A percentile compares a stretch with the other conserved stretches of the same genome.
These are phyloP conservation scores for Kentomonas sorsogonicus DNA, from an alignment of 208 protist genomes.

Conservation along the genomic window DNA sequence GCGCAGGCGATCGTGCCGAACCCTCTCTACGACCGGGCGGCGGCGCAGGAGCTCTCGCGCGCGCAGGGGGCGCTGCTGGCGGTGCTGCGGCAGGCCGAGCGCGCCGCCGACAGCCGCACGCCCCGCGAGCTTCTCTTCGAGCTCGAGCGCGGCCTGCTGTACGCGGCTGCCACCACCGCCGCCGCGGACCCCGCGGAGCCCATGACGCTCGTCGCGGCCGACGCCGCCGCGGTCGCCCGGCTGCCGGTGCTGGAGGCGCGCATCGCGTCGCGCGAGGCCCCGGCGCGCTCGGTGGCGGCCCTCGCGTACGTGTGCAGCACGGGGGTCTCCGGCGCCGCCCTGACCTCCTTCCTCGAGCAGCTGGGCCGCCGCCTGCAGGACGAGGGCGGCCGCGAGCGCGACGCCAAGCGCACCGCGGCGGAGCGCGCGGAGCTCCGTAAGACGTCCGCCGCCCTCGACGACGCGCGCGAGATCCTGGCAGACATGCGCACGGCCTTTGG, in stretches of 20 bases:
- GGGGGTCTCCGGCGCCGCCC: conserved; percentile 26
- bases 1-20: conserved; percentile 38
- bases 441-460: conserved; percentile 39
- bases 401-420: conserved; percentile 22
- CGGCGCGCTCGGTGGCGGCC: conserved; percentile 19
- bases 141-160: conserved; percentile 37
- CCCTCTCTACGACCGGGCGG: conserved; percentile 28
- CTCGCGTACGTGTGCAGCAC: conserved; percentile 45
- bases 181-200: conserved; percentile 15
- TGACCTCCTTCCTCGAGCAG: conserved; percentile 19
- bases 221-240: conserved; percentile 12
- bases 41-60: conserved; percentile 30
- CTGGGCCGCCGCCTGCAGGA: conserved; percentile 31
- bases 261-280: conserved; percentile 34
- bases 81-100: conserved; percentile 26
- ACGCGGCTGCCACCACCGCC: conserved; percentile 32
- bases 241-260: conserved; percentile 33
- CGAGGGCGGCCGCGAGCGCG: conserved; percentile 13
- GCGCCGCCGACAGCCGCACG: conserved; percentile 18
- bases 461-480: conserved; percentile 29
- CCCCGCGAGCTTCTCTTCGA: conserved; percentile 52
- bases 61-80: conserved; percentile 39
- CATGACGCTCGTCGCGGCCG: conserved; percentile 19
- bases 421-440: conserved; percentile 27
- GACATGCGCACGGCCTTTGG: conserved; percentile 32